These are phyloP conservation scores for Bruguiera parviflora DNA, from an alignment of 345 rosid genomes.

Conservation along the genomic window DNA sequence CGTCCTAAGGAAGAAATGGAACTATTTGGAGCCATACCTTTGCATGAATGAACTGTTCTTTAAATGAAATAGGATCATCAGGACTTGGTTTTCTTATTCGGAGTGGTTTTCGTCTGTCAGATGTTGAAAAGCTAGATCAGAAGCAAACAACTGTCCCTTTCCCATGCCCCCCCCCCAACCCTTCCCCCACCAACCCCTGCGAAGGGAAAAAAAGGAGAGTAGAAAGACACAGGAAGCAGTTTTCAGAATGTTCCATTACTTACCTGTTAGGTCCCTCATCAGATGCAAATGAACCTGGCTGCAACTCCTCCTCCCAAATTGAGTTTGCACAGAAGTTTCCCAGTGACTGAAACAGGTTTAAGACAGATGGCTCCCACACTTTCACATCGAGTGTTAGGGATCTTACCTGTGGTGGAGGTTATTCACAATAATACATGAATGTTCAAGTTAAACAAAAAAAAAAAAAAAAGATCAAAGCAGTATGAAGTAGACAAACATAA, in stretches of 20 bases:
- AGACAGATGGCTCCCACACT: conserved; percentile 78
- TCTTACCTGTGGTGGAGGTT: conserved; percentile 52
- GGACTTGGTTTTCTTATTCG: conserved; percentile 52
- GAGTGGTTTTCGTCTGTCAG: conserved; percentile 43
- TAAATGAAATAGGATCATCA: conserved; percentile 57
- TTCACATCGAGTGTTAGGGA: conserved; percentile 75
- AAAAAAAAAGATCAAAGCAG: neutral
- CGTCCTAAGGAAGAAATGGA: neutral
- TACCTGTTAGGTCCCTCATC: conserved; percentile 46
- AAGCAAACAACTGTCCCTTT: conserved; percentile 9
- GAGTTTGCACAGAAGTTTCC: conserved; percentile 67
- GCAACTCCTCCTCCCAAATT: conserved; percentile 73
- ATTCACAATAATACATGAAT: conserved; percentile 7
- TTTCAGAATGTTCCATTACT: conserved; percentile 24
- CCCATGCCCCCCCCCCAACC: too few relatives aligned
- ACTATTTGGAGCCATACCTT: conserved; percentile 42
- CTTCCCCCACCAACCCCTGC: too few relatives aligned
- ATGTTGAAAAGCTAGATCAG: conserved; percentile 37
- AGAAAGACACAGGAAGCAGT: conserved; percentile 8
- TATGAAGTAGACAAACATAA: neutral
- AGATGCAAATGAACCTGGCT: conserved; percentile 18
- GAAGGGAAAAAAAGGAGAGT: neutral
- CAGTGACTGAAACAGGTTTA: conserved; percentile 67
- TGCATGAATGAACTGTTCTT: conserved; percentile 74
- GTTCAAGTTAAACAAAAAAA: neutral